Evolutionary conservation across 257 asterid genomes (phyloP).

Genomic region (Jasminum sambac): DNA sequence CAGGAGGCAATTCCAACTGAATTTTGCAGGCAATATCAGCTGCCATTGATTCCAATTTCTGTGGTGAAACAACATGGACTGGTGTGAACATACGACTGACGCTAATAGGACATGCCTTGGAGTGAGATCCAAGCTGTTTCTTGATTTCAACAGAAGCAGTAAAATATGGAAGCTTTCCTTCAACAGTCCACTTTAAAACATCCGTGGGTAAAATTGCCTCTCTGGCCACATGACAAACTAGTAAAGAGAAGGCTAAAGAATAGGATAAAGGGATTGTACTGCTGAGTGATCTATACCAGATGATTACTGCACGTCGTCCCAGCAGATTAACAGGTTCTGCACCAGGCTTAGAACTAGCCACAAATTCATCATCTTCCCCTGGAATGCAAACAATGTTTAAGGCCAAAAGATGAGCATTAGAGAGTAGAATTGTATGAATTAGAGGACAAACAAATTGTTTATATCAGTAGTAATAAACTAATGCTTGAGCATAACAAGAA

Average conservation of each 20-base stretch:
- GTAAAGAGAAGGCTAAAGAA: conserved; percentile 65
- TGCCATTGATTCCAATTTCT: conserved; percentile 70
- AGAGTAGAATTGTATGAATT: not conserved
- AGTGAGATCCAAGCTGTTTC: conserved; percentile 54
- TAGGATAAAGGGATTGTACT: conserved; percentile 51
- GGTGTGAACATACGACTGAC: conserved; percentile 73
- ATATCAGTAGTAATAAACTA: not conserved
- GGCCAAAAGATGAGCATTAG: conserved; percentile 14
- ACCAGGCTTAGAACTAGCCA: conserved; percentile 28
- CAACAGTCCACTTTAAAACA: conserved; percentile 66
- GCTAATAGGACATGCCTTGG: conserved; percentile 60
- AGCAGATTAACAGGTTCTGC: conserved; percentile 59
- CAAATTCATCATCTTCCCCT: conserved; percentile 47
- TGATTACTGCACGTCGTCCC: conserved; percentile 55
- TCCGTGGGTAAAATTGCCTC: conserved; percentile 73
- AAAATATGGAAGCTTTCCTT: conserved; percentile 85
- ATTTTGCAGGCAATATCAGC: conserved; percentile 60
- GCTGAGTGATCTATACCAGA: conserved; percentile 63
- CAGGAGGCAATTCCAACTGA: conserved; percentile 69
- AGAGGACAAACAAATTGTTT: not conserved
- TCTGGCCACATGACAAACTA: conserved; percentile 73
- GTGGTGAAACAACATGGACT: conserved; percentile 41
- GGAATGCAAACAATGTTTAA: no score
- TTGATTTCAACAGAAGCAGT: conserved; percentile 60
- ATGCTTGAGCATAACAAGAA: not conserved